A percentile compares a stretch with the other conserved stretches of the same genome.
Conservation (phyloP, 2,329 filamentous ascomycete genomes). For the Aspergillus niger region DNA sequence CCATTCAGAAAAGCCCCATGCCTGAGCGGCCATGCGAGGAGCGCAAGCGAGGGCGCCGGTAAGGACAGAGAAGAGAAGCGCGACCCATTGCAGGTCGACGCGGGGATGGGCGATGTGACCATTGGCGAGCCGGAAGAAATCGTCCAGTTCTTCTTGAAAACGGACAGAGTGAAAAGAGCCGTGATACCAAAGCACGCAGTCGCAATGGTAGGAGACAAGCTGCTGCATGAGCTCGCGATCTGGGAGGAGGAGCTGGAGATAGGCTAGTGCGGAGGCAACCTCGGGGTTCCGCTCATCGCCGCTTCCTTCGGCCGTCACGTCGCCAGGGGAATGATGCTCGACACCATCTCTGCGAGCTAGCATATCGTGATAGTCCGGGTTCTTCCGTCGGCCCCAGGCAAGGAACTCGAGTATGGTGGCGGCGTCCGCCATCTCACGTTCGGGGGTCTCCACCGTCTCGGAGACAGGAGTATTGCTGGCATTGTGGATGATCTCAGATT, state of each 20-base stretch:
- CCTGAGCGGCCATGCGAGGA: slow-evolving; percentile 34
- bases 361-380: slow-evolving; percentile 34
- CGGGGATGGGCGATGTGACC: slow-evolving; percentile 36
- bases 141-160: slow-evolving; percentile 42
- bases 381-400: slow-evolving; percentile 52
- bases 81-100: slow-evolving; percentile 50
- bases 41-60: slow-evolving; percentile 48
- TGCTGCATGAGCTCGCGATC: slow-evolving; percentile 18
- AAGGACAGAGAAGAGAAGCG: slow-evolving; percentile 49
- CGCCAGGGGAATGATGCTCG: slow-evolving; percentile 27
- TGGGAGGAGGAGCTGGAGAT: slow-evolving; percentile 44
- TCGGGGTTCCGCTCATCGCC: slow-evolving; percentile 12
- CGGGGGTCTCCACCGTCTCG: neutral
- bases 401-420: slow-evolving; percentile 53
- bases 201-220: slow-evolving; percentile 43
- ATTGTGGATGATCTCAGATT: neutral
- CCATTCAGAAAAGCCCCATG: slow-evolving; percentile 48
- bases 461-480: neutral
- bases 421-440: slow-evolving; percentile 40
- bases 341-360: slow-evolving; percentile 20
- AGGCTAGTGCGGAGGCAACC: slow-evolving; percentile 9
- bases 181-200: slow-evolving; percentile 43
- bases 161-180: slow-evolving; percentile 42
- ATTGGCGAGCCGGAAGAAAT: slow-evolving; percentile 24
- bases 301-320: slow-evolving; percentile 17